A percentile compares a stretch with the other conserved stretches of the same genome.
phyloP scores from a whole-genome alignment of 176 grass and related monocot genomes.

The Oryza glumipatula region DNA sequence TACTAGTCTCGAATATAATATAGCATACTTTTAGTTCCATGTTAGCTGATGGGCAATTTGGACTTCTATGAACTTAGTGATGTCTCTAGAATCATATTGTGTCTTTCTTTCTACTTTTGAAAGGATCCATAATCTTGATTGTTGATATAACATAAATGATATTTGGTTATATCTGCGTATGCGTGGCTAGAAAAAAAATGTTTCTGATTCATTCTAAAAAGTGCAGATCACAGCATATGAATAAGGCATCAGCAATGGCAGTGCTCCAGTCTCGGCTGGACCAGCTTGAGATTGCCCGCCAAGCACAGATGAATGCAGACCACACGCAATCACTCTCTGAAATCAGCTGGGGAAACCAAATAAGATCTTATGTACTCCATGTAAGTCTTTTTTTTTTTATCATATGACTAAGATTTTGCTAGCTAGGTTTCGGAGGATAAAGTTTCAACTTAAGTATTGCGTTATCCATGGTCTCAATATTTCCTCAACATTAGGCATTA shows the following conservation, averaged over 20 bases:
- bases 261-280: constrained; percentile 90
- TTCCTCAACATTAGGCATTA: constrained; percentile 11
- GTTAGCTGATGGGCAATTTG: constrained; percentile 1
- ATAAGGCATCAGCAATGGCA: constrained; percentile 93
- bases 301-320: constrained; percentile 89
- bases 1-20: constrained; percentile 1
- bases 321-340: constrained; percentile 94
- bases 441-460: neutral
- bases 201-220: constrained; percentile 30
- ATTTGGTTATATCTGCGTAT: neutral
- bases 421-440: constrained; percentile 20
- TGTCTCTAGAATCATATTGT: neutral
- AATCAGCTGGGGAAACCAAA: constrained; percentile 96
- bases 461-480: constrained; percentile 8
- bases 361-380: constrained; percentile 95
- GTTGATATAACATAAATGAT: neutral
- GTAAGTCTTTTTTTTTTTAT: constrained; percentile 51
- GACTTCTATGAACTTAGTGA: neutral
- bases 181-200: constrained; percentile 8
- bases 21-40: neutral
- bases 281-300: constrained; percentile 95
- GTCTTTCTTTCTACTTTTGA: neutral
- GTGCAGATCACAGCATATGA: constrained; percentile 89
- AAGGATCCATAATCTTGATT: constrained; percentile 9
- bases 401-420: constrained; percentile 3